Conservation (phyloP, 2,329 filamentous ascomycete species). For the Aspergillus piperis region DNA sequence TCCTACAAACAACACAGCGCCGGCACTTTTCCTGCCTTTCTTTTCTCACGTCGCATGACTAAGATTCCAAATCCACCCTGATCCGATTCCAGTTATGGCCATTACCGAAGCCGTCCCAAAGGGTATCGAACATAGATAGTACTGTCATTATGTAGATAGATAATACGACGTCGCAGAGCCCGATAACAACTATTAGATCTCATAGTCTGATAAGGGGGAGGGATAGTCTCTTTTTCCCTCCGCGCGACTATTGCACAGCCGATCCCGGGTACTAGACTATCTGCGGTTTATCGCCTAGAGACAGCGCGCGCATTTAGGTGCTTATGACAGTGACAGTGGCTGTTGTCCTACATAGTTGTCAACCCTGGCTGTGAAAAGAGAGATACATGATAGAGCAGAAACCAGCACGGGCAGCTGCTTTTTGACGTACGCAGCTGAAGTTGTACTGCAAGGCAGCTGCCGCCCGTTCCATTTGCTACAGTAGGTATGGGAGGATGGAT, state of each 20-base stretch:
- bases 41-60: conserved; percentile 1
- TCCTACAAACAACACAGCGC: no score
- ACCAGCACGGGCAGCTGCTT: neutral
- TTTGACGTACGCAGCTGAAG: conserved; percentile 5
- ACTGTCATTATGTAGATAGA: neutral
- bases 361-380: neutral
- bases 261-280: neutral
- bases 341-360: conserved; percentile 5
- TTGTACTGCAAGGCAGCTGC: neutral
- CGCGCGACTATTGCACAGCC: neutral
- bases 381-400: neutral
- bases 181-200: neutral
- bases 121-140: neutral
- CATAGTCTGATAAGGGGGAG: neutral
- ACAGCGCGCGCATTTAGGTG: conserved; percentile 3
- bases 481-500: no score
- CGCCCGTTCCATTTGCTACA: no score
- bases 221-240: neutral
- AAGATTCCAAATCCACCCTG: neutral
- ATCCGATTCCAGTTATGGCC: neutral
- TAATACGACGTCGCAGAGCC: neutral
- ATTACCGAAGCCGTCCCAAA: neutral
- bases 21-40: neutral
- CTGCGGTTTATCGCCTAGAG: neutral
- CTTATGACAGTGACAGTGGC: conserved; percentile 6